phyloP scores from a whole-genome alignment of 352 stramenopile genomes.

The Hyaloperonospora brassicae region DNA sequence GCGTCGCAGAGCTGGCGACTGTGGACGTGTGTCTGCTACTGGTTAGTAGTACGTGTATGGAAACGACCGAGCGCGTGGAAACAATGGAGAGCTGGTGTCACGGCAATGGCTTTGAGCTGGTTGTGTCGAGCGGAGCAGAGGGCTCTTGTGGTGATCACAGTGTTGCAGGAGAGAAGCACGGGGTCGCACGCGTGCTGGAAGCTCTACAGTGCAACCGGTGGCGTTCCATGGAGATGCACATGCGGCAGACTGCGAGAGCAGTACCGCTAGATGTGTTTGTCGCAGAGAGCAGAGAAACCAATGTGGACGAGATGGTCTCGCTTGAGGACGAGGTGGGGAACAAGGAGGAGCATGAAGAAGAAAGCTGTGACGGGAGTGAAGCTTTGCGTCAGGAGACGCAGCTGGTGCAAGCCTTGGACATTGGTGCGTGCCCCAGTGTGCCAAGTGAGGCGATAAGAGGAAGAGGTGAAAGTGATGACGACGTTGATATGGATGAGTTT shows the following conservation, averaged over 20 bases:
- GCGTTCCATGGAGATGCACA: constrained; percentile 57
- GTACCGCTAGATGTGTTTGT: too few species aligned
- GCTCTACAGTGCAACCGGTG: constrained; percentile 76
- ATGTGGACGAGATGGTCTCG: constrained; percentile 3
- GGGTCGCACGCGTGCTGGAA: constrained; percentile 64
- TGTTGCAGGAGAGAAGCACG: constrained; percentile 33
- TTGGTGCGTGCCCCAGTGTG: constrained; percentile 17
- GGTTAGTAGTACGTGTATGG: constrained; percentile 19
- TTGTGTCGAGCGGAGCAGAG: constrained; percentile 19
- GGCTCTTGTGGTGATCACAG: constrained; percentile 1
- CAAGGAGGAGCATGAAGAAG: constrained; percentile 4
- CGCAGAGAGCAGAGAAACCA: neutral
- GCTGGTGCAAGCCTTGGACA: constrained; percentile 40
- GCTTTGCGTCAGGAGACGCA: constrained; percentile 33
- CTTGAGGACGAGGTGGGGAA: constrained; percentile 2
- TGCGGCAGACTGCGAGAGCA: constrained; percentile 2
- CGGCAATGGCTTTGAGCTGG: constrained; percentile 57
- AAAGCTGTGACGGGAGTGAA: constrained; percentile 8
- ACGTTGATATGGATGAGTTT: constrained; percentile 56
- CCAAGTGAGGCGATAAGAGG: neutral
- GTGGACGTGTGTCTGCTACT: constrained; percentile 59
- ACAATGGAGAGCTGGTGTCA: constrained; percentile 47
- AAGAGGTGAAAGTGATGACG: constrained; percentile 21
- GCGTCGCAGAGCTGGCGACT: constrained; percentile 38
- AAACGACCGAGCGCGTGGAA: constrained; percentile 22